These are phyloP conservation scores for Hamamelis virginiana DNA, from an alignment of 164 flowering plant species.

Conservation along the genomic window DNA sequence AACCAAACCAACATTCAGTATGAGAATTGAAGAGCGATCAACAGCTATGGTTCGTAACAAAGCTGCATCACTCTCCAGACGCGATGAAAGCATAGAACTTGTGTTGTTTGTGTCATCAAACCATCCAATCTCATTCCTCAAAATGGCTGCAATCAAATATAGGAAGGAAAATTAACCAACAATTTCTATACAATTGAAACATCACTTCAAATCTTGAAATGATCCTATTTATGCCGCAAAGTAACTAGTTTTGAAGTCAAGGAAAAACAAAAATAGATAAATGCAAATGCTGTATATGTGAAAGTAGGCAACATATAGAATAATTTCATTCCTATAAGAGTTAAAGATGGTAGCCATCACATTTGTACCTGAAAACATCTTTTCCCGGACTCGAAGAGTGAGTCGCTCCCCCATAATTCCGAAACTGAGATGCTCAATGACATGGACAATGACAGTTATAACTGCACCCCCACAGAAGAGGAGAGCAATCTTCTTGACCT, in stretches of 20 bases:
- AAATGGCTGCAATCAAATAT: constrained; percentile 58
- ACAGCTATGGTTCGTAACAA: constrained; percentile 73
- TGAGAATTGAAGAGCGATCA: constrained; percentile 76
- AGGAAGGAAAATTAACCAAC: background rate
- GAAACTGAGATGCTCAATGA: constrained; percentile 66
- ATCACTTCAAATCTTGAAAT: too few relatives aligned
- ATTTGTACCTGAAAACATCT: constrained; percentile 78
- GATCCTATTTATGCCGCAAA: too few relatives aligned
- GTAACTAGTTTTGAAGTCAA: too few relatives aligned
- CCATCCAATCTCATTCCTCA: constrained; percentile 93
- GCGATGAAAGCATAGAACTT: constrained; percentile 81
- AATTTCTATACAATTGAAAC: too few relatives aligned
- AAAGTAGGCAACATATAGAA: too few relatives aligned
- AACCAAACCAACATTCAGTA: constrained; percentile 67
- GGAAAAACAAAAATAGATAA: too few relatives aligned
- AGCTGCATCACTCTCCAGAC: constrained; percentile 83
- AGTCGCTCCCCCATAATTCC: constrained; percentile 96
- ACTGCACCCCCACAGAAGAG: constrained; percentile 75
- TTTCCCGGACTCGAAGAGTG: constrained; percentile 82
- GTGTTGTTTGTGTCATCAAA: constrained; percentile 72
- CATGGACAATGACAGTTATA: constrained; percentile 58
- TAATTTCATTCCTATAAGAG: background rate
- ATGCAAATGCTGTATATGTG: too few relatives aligned
- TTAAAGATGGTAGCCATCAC: background rate
- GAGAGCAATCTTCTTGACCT: constrained; percentile 67